A percentile compares a stretch with the other conserved stretches of the same genome.
Evolutionary conservation across 148 eudicot genomes (phyloP).

Genomic region (Pharnaceum exiguum): DNA sequence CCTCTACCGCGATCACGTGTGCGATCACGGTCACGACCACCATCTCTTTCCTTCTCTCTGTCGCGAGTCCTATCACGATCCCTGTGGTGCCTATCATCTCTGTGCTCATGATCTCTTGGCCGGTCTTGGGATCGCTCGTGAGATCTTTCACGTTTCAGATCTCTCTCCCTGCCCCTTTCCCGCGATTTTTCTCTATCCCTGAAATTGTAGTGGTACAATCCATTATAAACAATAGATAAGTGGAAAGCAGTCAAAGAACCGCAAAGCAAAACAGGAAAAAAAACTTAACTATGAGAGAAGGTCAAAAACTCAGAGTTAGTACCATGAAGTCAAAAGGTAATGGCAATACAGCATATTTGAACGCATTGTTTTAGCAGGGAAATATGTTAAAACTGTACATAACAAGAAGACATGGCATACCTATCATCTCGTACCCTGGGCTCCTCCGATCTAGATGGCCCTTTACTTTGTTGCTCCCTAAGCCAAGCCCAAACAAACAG

Average conservation of each 20-base stretch:
- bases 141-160: conserved; percentile 64
- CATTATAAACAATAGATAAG: not conserved
- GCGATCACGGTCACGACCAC: conserved; percentile 60
- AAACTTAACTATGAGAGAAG: too few relatives aligned
- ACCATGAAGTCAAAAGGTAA: too few relatives aligned
- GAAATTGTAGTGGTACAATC: conserved; percentile 7
- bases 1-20: conserved; percentile 59
- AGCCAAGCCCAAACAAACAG: conserved; percentile 10
- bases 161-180: conserved; percentile 74
- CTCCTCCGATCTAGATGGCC: conserved; percentile 76
- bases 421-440: conserved; percentile 79
- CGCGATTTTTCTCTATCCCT: conserved; percentile 96
- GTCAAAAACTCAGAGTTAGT: too few relatives aligned
- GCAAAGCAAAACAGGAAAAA: not conserved
- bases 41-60: conserved; percentile 45
- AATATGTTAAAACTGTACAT: not conserved
- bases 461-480: conserved; percentile 74
- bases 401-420: conserved; percentile 15
- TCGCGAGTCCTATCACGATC: conserved; percentile 86
- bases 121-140: conserved; percentile 83
- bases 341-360: too few relatives aligned
- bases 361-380: too few relatives aligned
- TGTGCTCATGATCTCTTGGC: conserved; percentile 82
- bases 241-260: not conserved
- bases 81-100: conserved; percentile 85